Conservation (phyloP, 2,329 filamentous ascomycete species). For the Calonectria multiphialidica region DNA sequence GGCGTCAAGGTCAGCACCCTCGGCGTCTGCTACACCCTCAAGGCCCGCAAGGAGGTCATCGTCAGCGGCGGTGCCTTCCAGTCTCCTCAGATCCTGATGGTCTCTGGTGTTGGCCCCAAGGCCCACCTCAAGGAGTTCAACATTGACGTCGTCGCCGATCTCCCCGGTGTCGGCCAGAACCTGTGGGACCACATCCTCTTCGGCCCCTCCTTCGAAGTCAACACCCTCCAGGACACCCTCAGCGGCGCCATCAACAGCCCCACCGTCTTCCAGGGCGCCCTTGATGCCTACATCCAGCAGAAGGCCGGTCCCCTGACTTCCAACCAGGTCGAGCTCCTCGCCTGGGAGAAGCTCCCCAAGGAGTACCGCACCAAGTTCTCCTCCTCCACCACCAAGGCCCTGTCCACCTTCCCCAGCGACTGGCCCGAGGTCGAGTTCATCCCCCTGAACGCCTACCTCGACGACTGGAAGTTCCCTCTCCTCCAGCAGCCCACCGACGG, state of each 20-base stretch:
- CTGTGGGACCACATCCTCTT: constrained; percentile 37
- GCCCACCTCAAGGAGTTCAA: constrained; percentile 24
- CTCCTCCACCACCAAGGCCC: constrained; percentile 21
- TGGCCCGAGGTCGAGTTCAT: constrained; percentile 38
- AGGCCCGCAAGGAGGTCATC: constrained; percentile 32
- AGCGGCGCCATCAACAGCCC: constrained; percentile 35
- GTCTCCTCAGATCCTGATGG: constrained; percentile 37
- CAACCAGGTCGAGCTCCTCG: constrained; percentile 40
- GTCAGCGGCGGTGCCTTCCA: constrained; percentile 33
- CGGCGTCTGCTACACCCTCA: constrained; percentile 33
- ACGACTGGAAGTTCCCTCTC: constrained; percentile 35
- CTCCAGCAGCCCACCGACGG: constrained; percentile 32
- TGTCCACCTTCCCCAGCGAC: constrained; percentile 24
- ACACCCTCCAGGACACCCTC: constrained; percentile 39
- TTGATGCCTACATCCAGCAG: constrained; percentile 29
- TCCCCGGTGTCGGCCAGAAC: constrained; percentile 36
- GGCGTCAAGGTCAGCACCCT: constrained; percentile 48
- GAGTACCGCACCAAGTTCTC: constrained; percentile 34
- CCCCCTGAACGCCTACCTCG: constrained; percentile 34
- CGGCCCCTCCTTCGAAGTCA: constrained; percentile 30
- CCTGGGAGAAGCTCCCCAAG: constrained; percentile 42
- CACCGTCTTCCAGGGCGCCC: constrained; percentile 24
- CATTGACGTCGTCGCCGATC: constrained; percentile 28
- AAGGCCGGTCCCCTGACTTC: constrained; percentile 37
- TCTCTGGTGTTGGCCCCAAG: constrained; percentile 35